phyloP scores from a whole-genome alignment of 2,329 filamentous ascomycete species.

The Talaromyces marneffei region DNA sequence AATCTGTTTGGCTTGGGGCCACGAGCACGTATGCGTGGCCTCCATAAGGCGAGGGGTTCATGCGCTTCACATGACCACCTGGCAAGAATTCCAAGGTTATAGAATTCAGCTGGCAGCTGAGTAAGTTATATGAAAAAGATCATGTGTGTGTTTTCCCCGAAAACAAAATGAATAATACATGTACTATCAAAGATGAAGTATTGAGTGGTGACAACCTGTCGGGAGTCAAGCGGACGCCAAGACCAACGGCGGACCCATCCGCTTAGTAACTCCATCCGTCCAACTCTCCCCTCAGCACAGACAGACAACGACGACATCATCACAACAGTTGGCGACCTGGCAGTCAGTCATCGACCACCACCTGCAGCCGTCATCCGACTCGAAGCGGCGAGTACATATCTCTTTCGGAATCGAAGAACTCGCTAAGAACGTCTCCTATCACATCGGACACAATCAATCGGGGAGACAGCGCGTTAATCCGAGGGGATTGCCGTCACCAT shows the following conservation, averaged over 20 bases:
- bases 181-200: not conserved
- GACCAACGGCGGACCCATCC: slow-evolving; percentile 1
- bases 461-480: not conserved
- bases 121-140: too few relatives aligned
- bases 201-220: not conserved
- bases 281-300: not conserved
- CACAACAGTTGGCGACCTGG: not conserved
- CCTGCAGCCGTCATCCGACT: not conserved
- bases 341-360: slow-evolving; percentile 1
- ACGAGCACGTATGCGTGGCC: not conserved
- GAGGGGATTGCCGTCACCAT: slow-evolving; percentile 44
- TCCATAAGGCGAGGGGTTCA: not conserved
- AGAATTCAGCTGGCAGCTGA: too few relatives aligned
- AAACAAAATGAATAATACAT: too few relatives aligned
- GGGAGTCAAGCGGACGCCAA: not conserved
- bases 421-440: not conserved
- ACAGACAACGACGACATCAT: slow-evolving; percentile 4
- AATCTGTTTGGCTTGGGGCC: not conserved
- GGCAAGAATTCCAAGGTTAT: not conserved
- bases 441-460: not conserved
- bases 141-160: too few relatives aligned
- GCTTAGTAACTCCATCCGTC: slow-evolving; percentile 3
- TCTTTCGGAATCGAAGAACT: not conserved
- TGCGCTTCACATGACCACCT: not conserved
- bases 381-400: not conserved